Conservation (phyloP, 129 eudicot species). For the Cynara cardunculus region DNA sequence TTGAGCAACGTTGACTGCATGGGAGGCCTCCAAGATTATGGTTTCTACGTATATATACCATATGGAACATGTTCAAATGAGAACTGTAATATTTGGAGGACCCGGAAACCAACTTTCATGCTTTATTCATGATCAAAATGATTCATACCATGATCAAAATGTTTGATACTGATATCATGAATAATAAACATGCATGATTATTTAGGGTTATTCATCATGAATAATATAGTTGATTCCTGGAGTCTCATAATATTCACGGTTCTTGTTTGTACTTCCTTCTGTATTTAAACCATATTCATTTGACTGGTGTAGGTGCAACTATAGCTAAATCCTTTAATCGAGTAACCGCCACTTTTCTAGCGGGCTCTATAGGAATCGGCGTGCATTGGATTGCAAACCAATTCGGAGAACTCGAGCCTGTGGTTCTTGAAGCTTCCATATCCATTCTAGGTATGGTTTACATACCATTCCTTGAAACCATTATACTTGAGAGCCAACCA, state of each 20-base stretch:
- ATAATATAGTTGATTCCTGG: neutral
- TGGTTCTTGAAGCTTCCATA: conserved; percentile 66
- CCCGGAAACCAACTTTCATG: too few relatives aligned
- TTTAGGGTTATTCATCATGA: neutral
- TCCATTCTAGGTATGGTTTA: conserved; percentile 57
- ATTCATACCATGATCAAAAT: neutral
- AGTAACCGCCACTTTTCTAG: conserved; percentile 56
- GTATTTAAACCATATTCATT: neutral
- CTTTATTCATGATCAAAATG: neutral
- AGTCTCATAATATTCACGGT: neutral
- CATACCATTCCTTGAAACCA: neutral
- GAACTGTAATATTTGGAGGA: too few relatives aligned
- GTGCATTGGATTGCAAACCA: conserved; percentile 80
- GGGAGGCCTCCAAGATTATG: neutral
- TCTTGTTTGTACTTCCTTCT: too few relatives aligned
- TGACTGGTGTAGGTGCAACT: conserved; percentile 63
- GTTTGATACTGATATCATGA: neutral
- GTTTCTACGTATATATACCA: too few relatives aligned
- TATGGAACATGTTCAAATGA: too few relatives aligned
- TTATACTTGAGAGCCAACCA: neutral
- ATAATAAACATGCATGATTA: neutral
- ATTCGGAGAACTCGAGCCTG: conserved; percentile 64
- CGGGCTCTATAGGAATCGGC: conserved; percentile 78
- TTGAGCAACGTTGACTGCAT: neutral
- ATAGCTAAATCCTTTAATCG: conserved; percentile 72